These are phyloP conservation scores for Ophiostoma sp. DNA, from an alignment of 2,329 filamentous ascomycete species.

Conservation along the genomic window DNA sequence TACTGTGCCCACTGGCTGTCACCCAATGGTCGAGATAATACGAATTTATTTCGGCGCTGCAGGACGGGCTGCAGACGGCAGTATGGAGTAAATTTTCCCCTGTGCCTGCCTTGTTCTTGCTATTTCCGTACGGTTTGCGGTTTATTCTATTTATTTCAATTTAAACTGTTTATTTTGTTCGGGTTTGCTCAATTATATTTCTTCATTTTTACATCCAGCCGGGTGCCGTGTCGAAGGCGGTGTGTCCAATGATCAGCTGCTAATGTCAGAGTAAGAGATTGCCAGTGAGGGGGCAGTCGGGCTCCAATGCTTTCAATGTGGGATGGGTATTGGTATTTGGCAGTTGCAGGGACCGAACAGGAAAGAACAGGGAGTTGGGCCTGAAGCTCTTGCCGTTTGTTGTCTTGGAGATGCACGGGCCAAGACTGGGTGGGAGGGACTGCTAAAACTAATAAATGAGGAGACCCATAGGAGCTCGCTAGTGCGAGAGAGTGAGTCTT, in stretches of 20 bases:
- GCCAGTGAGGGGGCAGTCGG: neutral
- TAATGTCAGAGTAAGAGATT: neutral
- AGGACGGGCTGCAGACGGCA: conserved; percentile 2
- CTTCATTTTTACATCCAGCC: neutral
- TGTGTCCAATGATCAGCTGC: conserved; percentile 12
- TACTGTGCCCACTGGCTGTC: neutral
- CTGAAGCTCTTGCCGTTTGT: conserved; percentile 13
- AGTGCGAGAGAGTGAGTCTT: neutral
- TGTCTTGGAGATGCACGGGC: conserved; percentile 16
- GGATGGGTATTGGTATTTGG: neutral
- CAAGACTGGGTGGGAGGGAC: neutral
- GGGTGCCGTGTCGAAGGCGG: neutral
- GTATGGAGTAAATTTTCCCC: conserved; percentile 13
- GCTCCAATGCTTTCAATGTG: neutral
- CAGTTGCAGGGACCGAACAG: conserved; percentile 2
- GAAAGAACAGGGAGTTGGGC: conserved; percentile 7
- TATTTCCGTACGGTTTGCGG: neutral
- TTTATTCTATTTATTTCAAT: neutral
- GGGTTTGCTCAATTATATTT: neutral
- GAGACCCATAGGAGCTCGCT: neutral
- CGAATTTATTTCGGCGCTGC: conserved; percentile 10
- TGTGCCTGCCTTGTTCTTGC: conserved; percentile 2
- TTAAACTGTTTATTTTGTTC: neutral
- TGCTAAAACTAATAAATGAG: neutral
- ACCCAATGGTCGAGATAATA: neutral